Percentiles rank a stretch among this genome's conserved stretches.
Evolutionary conservation across 108 stramenopile species (phyloP).

Genomic region (Parietichytrium sp.): DNA sequence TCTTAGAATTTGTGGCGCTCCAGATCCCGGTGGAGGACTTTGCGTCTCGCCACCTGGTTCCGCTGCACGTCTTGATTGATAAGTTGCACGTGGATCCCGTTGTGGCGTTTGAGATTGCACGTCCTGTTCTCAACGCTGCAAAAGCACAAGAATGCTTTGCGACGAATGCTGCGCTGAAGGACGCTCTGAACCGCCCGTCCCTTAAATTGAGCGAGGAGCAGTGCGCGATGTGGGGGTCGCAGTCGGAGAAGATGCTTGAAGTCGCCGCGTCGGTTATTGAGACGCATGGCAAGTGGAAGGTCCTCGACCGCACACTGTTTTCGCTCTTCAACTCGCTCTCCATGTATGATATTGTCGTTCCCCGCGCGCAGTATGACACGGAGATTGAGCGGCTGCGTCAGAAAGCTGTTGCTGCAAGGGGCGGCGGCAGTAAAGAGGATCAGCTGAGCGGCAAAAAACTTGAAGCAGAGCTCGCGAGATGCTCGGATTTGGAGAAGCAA

Average conservation of each 20-base stretch:
- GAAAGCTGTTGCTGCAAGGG: neutral
- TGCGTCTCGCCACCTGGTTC: neutral
- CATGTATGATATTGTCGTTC: neutral
- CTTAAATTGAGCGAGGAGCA: neutral
- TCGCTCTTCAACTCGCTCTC: neutral
- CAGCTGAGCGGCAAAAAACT: neutral
- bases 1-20: conserved; percentile 20
- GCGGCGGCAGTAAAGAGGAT: neutral
- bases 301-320: neutral
- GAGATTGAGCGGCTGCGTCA: conserved; percentile 1
- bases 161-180: neutral
- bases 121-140: neutral
- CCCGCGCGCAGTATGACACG: conserved; percentile 17
- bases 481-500: neutral
- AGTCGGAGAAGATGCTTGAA: neutral
- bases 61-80: neutral
- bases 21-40: conserved; percentile 19
- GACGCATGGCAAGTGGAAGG: neutral
- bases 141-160: conserved; percentile 13
- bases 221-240: neutral
- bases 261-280: neutral
- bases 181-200: neutral
- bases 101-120: conserved; percentile 7
- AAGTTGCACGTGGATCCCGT: conserved; percentile 8
- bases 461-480: neutral